Base-by-base conservation (phyloP, 805 yeast species). In the Saturnispora dispora region DNA sequence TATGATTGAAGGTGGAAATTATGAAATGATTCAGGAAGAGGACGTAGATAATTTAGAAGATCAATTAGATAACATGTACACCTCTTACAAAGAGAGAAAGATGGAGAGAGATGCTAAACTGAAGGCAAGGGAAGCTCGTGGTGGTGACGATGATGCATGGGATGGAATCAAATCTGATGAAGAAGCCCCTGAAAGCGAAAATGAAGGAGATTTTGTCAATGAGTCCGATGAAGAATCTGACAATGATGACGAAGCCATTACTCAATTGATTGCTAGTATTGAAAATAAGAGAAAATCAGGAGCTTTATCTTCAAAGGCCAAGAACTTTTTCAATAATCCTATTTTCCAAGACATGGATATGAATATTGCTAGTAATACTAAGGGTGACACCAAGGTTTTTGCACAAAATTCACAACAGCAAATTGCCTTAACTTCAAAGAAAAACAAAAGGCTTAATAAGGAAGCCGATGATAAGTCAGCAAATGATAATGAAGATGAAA, bases 51-150 rank as follows among this genome's bases (percentile, higher is more conserved):
- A 76, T 56, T 75, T 93, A 53, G 99, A 90, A 62, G 81, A 78
- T 9, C 86, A 89, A 69, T 74, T 93, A 52, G 88, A 90, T 64
- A 76, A 74, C 53, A 87, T 89, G 96, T 90, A 90, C 63, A 70
- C 73, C 47, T 72, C 77, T 39, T 88, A 79, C 64, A 87, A 87
- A 63, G 77, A 79, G 54, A 71, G 79, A 58, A 78, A 73, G 63
- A 74, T 85, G 30, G 89, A 85, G 63, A 76, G 78, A 58, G 84
- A 83, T 64, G 82, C 89, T 9, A 83, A 78, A 46, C 75, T 73
- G 59, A 75, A 78, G 58, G 89, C 91, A 23, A 85, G 81, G 62
- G 72, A 74, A 60, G 81, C 83, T 35, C 77, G 93, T 67, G 90
- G 88, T 36, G 89, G 82, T 57, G 85, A 73, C 49, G 81, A 81